Conservation (phyloP, 257 asterid species). For the Fraxinus cuspidata region DNA sequence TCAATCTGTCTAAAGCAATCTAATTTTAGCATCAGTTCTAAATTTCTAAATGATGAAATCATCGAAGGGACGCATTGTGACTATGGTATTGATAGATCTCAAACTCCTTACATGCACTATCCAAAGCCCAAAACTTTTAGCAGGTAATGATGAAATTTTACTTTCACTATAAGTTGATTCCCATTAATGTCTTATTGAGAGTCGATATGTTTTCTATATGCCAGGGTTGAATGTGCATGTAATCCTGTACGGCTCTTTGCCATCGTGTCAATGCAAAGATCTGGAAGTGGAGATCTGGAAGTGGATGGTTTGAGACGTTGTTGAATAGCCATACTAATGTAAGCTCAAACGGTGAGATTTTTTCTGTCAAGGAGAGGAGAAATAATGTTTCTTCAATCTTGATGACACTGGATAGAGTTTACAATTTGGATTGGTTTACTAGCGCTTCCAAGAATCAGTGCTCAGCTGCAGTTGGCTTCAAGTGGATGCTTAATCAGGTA, state of each 20-base stretch:
- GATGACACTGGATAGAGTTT: conserved; percentile 66
- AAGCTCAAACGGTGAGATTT: conserved; percentile 94
- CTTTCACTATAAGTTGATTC: not conserved
- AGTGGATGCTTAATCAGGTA: conserved; percentile 99
- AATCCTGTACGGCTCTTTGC: conserved; percentile 80
- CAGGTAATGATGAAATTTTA: conserved; percentile 45
- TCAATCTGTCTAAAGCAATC: conserved; percentile 75
- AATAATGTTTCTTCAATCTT: conserved; percentile 60
- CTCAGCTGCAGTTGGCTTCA: conserved; percentile 89
- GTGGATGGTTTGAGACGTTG: conserved; percentile 97
- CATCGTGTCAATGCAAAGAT: conserved; percentile 90
- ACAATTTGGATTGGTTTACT: conserved; percentile 73
- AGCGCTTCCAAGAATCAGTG: conserved; percentile 95
- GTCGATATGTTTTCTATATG: not conserved
- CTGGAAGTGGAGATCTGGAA: conserved; percentile 98
- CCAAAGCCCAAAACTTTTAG: conserved; percentile 76
- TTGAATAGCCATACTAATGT: conserved; percentile 82
- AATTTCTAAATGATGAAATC: conserved; percentile 39
- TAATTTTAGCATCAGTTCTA: conserved; percentile 30
- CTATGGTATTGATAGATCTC: conserved; percentile 44
- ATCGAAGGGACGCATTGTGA: conserved; percentile 38
- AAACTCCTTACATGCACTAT: conserved; percentile 64
- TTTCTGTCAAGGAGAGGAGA: conserved; percentile 68
- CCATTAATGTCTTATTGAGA: not conserved
- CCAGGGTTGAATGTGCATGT: conserved; percentile 79